Conservation (phyloP, 495 filamentous ascomycete genomes). For the Lophium mytilinum region DNA sequence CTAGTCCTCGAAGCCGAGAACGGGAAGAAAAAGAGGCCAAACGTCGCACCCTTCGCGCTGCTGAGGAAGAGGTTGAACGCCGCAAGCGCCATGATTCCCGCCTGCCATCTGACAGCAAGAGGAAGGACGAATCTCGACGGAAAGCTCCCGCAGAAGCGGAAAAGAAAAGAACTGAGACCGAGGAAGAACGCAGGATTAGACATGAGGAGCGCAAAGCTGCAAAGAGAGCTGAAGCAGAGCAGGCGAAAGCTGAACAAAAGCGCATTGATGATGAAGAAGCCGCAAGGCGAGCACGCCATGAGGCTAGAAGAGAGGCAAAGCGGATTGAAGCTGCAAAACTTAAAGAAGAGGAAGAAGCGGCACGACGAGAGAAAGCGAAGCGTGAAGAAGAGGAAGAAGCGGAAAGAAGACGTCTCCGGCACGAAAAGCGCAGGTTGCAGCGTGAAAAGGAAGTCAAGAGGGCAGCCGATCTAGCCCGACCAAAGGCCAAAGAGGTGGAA, state of each 20-base stretch:
- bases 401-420: slow-evolving; percentile 6
- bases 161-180: slow-evolving; percentile 33
- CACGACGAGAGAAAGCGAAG: background rate
- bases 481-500: background rate
- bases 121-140: slow-evolving; percentile 47
- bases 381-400: slow-evolving; percentile 9
- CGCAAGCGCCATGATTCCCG: slow-evolving; percentile 11
- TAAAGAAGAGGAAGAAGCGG: slow-evolving; percentile 8
- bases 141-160: slow-evolving; percentile 82
- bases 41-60: slow-evolving; percentile 9
- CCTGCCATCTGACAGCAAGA: slow-evolving; percentile 1
- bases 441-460: slow-evolving; percentile 9
- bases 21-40: slow-evolving; percentile 17
- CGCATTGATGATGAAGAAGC: background rate
- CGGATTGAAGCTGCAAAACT: background rate
- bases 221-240: background rate
- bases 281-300: background rate
- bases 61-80: slow-evolving; percentile 16
- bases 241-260: background rate
- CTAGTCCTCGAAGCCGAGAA: slow-evolving; percentile 11
- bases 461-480: background rate
- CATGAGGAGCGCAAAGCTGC: slow-evolving; percentile 1
- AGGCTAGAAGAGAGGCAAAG: background rate
- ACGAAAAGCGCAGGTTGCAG: background rate
- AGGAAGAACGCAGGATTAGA: slow-evolving; percentile 4